Conservation (phyloP, 164 flowering plant genomes). For the Vitis vinifera region DNA sequence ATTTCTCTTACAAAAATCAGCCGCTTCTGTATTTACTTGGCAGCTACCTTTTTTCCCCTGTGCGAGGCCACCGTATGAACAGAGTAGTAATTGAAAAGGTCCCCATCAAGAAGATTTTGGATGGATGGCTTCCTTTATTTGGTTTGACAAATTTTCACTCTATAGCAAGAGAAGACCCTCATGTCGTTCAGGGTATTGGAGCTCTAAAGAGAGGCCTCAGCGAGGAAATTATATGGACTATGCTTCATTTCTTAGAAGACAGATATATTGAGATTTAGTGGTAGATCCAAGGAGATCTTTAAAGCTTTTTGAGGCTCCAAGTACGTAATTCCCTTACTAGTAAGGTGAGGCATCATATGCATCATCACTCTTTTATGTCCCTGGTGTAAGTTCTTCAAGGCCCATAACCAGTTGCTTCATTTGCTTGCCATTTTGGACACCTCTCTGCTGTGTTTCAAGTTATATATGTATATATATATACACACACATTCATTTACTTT, state of each 20-base stretch:
- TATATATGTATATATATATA: too few relatives aligned
- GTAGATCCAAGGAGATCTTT: constrained; percentile 52
- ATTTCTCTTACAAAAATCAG: too few relatives aligned
- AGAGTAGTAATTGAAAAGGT: constrained; percentile 9
- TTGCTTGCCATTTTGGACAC: constrained; percentile 7
- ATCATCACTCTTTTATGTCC: constrained; percentile 12
- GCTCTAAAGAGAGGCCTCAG: not conserved
- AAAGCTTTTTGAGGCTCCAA: constrained; percentile 32
- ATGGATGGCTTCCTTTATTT: constrained; percentile 34
- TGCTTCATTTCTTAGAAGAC: constrained; percentile 10
- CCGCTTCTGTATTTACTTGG: too few relatives aligned
- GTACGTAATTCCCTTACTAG: constrained; percentile 46
- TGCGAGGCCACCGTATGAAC: too few relatives aligned
- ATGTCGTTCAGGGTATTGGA: constrained; percentile 21
- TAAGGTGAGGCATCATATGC: constrained; percentile 25
- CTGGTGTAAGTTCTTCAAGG: too few relatives aligned
- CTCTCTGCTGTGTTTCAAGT: too few relatives aligned
- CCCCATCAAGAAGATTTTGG: constrained; percentile 48
- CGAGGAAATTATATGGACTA: constrained; percentile 7
- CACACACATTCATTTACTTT: too few relatives aligned
- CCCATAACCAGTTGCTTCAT: not conserved
- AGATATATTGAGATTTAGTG: constrained; percentile 28
- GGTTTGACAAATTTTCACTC: constrained; percentile 39
- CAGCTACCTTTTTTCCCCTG: too few relatives aligned
- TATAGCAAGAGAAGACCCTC: constrained; percentile 18